These are phyloP conservation scores for Amphichorda felina DNA, from an alignment of 2,329 filamentous ascomycete genomes.

Conservation along the genomic window DNA sequence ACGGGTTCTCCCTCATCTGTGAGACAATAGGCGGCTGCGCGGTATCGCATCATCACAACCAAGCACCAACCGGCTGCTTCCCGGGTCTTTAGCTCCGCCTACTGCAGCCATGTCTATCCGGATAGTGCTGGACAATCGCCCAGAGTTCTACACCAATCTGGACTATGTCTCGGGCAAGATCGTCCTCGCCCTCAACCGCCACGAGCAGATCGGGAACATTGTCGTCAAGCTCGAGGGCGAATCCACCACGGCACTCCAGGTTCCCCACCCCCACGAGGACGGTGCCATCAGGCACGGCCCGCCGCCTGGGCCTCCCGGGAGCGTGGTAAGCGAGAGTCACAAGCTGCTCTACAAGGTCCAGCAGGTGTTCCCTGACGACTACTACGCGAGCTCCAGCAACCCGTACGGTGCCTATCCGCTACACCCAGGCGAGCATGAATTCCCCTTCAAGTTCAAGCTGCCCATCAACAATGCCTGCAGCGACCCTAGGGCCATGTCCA, in stretches of 20 bases:
- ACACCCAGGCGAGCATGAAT: conserved; percentile 59
- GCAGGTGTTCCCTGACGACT: conserved; percentile 57
- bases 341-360: conserved; percentile 66
- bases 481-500: conserved; percentile 38
- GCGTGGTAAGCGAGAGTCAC: conserved; percentile 44
- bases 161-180: conserved; percentile 57
- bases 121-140: conserved; percentile 53
- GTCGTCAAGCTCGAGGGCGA: conserved; percentile 79
- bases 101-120: conserved; percentile 46
- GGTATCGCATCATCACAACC: background rate
- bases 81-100: background rate
- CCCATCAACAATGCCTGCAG: conserved; percentile 65
- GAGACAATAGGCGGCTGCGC: no score
- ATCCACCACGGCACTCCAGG: conserved; percentile 51
- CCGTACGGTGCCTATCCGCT: conserved; percentile 43
- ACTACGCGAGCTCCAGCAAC: conserved; percentile 24
- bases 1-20: no score
- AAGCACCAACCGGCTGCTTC: background rate
- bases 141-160: conserved; percentile 69
- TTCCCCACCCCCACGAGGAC: conserved; percentile 33
- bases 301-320: conserved; percentile 22
- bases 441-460: conserved; percentile 69
- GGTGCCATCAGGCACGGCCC: conserved; percentile 9
- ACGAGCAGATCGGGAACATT: conserved; percentile 61
- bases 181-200: conserved; percentile 43